Conservation (phyloP, 768 basidiomycete species). For the Arthromyces matolae region DNA sequence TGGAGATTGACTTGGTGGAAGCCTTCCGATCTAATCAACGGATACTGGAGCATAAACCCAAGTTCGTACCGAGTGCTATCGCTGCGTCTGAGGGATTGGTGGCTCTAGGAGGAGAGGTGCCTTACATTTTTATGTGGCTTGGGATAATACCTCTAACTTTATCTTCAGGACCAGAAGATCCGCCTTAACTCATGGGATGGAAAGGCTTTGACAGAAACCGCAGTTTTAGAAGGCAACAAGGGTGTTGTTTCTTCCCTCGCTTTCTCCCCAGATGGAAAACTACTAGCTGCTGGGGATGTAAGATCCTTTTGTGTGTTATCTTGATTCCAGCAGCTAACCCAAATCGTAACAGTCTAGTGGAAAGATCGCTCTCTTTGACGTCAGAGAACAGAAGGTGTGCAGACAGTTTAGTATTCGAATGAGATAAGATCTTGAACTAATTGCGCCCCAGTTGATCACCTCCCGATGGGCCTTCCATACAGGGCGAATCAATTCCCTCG, state of each 20-base stretch:
- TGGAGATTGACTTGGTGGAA: constrained; percentile 55
- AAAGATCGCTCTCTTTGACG: constrained; percentile 76
- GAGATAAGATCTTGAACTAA: background rate
- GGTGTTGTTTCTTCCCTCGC: constrained; percentile 70
- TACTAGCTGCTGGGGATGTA: constrained; percentile 85
- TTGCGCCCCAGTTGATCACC: constrained; percentile 49
- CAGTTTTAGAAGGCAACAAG: constrained; percentile 61
- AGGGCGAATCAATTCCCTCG: constrained; percentile 73
- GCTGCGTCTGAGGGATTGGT: constrained; percentile 49
- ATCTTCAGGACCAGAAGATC: constrained; percentile 65
- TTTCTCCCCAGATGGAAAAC: constrained; percentile 73
- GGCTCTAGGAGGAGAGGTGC: constrained; percentile 73
- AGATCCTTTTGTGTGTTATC: constrained; percentile 26
- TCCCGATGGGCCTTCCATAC: constrained; percentile 86
- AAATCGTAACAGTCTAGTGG: constrained; percentile 60
- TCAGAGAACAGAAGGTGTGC: constrained; percentile 56
- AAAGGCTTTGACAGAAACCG: constrained; percentile 51
- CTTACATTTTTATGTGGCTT: background rate
- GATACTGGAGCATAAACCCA: constrained; percentile 50
- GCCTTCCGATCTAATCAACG: constrained; percentile 70
- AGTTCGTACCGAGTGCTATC: constrained; percentile 54
- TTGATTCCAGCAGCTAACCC: background rate
- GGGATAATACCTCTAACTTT: background rate
- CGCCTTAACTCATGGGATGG: constrained; percentile 72
- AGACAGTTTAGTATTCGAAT: background rate